Conservation (phyloP, 2,329 filamentous ascomycete genomes). For the Cladosporium sp. region DNA sequence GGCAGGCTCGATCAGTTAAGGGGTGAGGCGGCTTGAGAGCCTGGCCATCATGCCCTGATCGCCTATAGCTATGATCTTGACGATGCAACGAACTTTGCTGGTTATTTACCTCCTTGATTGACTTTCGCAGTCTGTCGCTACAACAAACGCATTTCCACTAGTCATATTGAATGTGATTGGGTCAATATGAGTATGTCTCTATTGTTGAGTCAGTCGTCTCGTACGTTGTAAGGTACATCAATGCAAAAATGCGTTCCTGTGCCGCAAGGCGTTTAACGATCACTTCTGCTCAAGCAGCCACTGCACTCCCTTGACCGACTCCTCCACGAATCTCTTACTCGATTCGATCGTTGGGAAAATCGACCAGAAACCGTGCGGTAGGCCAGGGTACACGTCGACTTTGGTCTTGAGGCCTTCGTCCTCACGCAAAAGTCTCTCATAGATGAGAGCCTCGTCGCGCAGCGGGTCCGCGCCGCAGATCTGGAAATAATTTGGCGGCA, state of each 20-base stretch:
- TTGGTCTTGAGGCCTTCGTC: conserved; percentile 39
- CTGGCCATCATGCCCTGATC: no score
- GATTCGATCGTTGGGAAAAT: conserved; percentile 24
- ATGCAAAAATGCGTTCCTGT: no score
- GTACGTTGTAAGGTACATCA: no score
- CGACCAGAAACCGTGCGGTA: conserved; percentile 42
- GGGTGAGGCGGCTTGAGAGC: no score
- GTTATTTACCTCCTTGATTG: no score
- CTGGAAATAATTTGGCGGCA: conserved; percentile 45
- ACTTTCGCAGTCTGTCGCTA: no score
- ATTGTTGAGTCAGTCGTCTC: no score
- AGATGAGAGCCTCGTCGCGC: conserved; percentile 47
- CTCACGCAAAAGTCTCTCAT: conserved; percentile 40
- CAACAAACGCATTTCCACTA: no score
- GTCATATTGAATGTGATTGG: no score
- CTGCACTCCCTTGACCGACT: conserved; percentile 25
- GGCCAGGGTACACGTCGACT: conserved; percentile 39
- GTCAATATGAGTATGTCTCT: no score
- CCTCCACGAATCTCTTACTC: conserved; percentile 26
- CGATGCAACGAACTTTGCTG: no score
- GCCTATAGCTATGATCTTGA: no score
- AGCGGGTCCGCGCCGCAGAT: conserved; percentile 47
- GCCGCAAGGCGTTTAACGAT: background rate
- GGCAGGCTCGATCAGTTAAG: background rate
- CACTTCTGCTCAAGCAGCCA: conserved; percentile 27